Percentiles rank a stretch among this genome's conserved stretches.
Conservation (phyloP, 2,329 filamentous ascomycete species). For the Phaeosphaeria sp. region DNA sequence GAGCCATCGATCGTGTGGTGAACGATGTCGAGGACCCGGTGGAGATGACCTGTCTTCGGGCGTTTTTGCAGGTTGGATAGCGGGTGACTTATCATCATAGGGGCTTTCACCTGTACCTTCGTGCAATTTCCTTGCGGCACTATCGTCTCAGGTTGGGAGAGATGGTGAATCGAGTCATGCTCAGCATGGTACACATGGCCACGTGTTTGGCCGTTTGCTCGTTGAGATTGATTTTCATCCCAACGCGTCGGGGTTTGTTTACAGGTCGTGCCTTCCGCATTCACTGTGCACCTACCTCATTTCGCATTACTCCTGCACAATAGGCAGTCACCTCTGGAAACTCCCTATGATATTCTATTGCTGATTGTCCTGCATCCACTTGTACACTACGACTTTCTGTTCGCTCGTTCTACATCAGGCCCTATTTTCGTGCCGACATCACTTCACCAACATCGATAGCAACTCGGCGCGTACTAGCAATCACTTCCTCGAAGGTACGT, state of each 20-base stretch:
- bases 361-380: background rate
- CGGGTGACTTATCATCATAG: background rate
- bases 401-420: background rate
- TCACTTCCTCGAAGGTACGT: background rate
- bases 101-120: background rate
- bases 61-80: slow-evolving; percentile 35
- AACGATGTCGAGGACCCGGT: slow-evolving; percentile 57
- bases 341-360: background rate
- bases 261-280: background rate
- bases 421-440: background rate
- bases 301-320: background rate
- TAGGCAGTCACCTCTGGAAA: background rate
- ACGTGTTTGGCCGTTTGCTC: background rate
- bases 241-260: background rate
- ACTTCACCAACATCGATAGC: background rate
- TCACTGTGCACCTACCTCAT: background rate
- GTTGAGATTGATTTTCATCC: background rate
- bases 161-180: background rate
- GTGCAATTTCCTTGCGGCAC: background rate
- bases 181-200: background rate
- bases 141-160: background rate
- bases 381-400: background rate
- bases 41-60: slow-evolving; percentile 62
- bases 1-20: slow-evolving; percentile 65
- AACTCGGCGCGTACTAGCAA: background rate